A percentile compares a stretch with the other conserved stretches of the same genome.
These are phyloP conservation scores for Tetradesmus obliquus DNA, from an alignment of 139 green algal genomes.

Conservation along the genomic window DNA sequence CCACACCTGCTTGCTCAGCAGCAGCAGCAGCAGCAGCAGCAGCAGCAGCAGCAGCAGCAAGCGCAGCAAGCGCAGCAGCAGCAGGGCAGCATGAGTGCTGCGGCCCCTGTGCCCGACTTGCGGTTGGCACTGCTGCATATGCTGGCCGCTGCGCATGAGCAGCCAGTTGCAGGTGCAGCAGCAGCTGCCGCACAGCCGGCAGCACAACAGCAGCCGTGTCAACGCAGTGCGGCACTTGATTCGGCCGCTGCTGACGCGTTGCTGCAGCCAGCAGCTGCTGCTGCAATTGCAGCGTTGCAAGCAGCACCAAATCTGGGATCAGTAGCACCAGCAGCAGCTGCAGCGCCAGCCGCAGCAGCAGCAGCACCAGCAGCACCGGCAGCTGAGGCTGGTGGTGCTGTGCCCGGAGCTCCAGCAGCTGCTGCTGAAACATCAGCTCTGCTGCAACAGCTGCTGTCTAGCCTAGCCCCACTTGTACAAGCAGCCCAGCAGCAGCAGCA, in stretches of 20 bases:
- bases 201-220: background rate
- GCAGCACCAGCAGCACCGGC: constrained; percentile 23
- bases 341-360: background rate
- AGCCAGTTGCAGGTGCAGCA: background rate
- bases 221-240: background rate
- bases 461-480: background rate
- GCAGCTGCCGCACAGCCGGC: background rate
- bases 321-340: background rate
- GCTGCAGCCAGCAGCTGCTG: background rate
- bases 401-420: background rate
- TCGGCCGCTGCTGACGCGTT: background rate
- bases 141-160: background rate
- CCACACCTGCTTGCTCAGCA: background rate
- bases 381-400: background rate
- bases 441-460: background rate
- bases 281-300: background rate
- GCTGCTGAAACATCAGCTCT: background rate
- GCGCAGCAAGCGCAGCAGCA: constrained; percentile 12
- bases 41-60: background rate
- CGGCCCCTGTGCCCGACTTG: background rate
- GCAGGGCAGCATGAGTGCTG: background rate
- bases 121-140: background rate
- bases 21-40: constrained; percentile 19
- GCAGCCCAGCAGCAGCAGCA: constrained; percentile 23
- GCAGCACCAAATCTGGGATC: background rate